phyloP scores from a whole-genome alignment of 2,329 filamentous ascomycete species.

The Didymella lethalis region DNA sequence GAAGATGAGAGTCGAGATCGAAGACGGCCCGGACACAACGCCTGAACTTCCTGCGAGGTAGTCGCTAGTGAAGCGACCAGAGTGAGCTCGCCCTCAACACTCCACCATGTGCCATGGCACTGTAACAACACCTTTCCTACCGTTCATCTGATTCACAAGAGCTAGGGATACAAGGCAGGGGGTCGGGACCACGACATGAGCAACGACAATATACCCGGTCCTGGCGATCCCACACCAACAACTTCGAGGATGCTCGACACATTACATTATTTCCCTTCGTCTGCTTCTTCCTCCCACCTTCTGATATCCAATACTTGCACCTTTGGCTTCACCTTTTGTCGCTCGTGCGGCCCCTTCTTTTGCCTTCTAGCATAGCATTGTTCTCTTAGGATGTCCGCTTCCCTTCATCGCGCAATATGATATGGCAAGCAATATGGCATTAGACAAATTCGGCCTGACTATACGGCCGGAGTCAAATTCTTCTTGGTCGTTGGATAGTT shows the following conservation, averaged over 20 bases:
- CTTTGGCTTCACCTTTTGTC: background rate
- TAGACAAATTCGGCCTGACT: slow-evolving; percentile 1
- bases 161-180: slow-evolving; percentile 17
- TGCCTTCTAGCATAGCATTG: background rate
- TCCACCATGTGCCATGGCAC: background rate
- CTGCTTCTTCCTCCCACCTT: slow-evolving; percentile 4
- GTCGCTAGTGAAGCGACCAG: slow-evolving; percentile 39
- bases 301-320: slow-evolving; percentile 18
- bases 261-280: background rate
- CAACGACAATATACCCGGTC: slow-evolving; percentile 24
- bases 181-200: slow-evolving; percentile 22
- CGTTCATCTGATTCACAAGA: slow-evolving; percentile 17
- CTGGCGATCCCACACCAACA: slow-evolving; percentile 12
- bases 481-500: slow-evolving; percentile 3
- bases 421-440: slow-evolving; percentile 7
- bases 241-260: slow-evolving; percentile 20
- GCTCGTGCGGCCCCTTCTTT: background rate
- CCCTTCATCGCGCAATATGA: background rate
- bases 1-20: slow-evolving; percentile 61
- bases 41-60: slow-evolving; percentile 33
- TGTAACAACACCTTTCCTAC: slow-evolving; percentile 18
- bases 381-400: background rate
- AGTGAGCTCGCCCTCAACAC: background rate
- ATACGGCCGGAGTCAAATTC: background rate
- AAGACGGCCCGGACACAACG: slow-evolving; percentile 29